Base-by-base conservation (phyloP, 2,329 filamentous ascomycete species). In the Capronia americana region DNA sequence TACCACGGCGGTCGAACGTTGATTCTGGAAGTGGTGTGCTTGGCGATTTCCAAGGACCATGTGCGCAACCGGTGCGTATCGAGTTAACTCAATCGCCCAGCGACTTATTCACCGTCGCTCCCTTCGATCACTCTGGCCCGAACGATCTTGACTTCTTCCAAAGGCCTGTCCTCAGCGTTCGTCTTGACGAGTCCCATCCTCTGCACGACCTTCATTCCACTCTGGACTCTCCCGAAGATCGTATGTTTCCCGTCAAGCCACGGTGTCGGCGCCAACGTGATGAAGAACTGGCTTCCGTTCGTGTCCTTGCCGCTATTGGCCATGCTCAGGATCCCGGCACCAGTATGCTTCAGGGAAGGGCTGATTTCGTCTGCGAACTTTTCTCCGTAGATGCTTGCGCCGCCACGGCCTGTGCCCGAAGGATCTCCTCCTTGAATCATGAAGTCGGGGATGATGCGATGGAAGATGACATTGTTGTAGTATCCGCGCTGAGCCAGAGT, bases 241-340 rank as follows among this genome's bases (percentile, higher is more conserved):
- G 93, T 96, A 78, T 99, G 94, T 79, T 97, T 97, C 24, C 93
- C 93, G 79, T 99, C 95, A 66, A 99, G 81, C 94, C 94, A 98
- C 0, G 95, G 95, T 17, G 95, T 94, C 4, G 94, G 94, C 7
- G 93, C 94, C 38, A 98, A 84, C 0, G 95, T 98, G 72, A 99
- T 88, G 77, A 98, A 98, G 80, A 98, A 99, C 80, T 98, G 95
- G 65, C 88, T 92, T 24, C 94, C 94, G 78, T 98, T 98, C 41
- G 94, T 96, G 78, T 98, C 88, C 8, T 92, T 92, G 0, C 95
- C 95, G 17, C 89, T 88, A 80, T 99, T 99, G 66, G 95, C 95
- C 95, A 99, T 99, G 80, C 89, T 93, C 73, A 99, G 82, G n/a
- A 98, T 85, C 0, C 94, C 94, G 3, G 94, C 93, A 44, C 94